Conservation (phyloP, 768 basidiomycete genomes). For the Astraeus odoratus region DNA sequence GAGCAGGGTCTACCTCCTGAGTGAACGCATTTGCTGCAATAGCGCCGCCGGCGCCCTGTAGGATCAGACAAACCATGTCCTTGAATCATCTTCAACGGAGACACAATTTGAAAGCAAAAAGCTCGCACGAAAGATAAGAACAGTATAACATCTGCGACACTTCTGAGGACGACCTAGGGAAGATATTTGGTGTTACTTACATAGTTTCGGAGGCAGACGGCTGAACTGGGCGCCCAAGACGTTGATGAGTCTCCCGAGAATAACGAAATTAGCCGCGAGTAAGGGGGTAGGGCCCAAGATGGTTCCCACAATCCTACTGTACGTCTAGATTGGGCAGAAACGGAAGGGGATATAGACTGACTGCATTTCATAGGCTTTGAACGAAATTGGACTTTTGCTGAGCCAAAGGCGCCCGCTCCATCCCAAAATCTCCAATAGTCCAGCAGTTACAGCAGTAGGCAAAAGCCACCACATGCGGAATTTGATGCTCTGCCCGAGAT, state of each 20-base stretch:
- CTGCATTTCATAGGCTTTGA: slow-evolving; percentile 39
- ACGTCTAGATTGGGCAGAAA: not conserved
- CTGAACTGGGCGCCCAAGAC: slow-evolving; percentile 43
- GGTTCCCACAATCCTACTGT: slow-evolving; percentile 27
- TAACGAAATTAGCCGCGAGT: slow-evolving; percentile 49
- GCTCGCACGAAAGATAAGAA: slow-evolving; percentile 10
- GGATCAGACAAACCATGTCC: slow-evolving; percentile 33
- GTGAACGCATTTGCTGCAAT: slow-evolving; percentile 35
- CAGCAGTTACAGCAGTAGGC: slow-evolving; percentile 41
- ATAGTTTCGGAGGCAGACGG: slow-evolving; percentile 31
- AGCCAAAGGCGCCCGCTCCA: slow-evolving; percentile 55
- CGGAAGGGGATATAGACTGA: slow-evolving; percentile 12
- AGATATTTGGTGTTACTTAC: slow-evolving; percentile 9
- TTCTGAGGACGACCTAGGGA: not conserved
- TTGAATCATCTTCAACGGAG: slow-evolving; percentile 4
- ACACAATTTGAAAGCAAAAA: not conserved
- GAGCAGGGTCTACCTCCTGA: slow-evolving; percentile 15
- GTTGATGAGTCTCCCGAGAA: slow-evolving; percentile 41
- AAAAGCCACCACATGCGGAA: slow-evolving; percentile 48
- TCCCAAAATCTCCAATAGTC: slow-evolving; percentile 44
- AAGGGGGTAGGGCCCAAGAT: slow-evolving; percentile 53
- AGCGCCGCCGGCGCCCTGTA: slow-evolving; percentile 37
- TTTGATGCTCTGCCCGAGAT: slow-evolving; percentile 37
- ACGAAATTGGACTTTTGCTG: slow-evolving; percentile 14
- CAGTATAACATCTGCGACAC: slow-evolving; percentile 6